Percentiles rank a stretch among this genome's conserved stretches.
Evolutionary conservation across 106 monocot genomes (phyloP).

Genomic region (Platanthera zijinensis): DNA sequence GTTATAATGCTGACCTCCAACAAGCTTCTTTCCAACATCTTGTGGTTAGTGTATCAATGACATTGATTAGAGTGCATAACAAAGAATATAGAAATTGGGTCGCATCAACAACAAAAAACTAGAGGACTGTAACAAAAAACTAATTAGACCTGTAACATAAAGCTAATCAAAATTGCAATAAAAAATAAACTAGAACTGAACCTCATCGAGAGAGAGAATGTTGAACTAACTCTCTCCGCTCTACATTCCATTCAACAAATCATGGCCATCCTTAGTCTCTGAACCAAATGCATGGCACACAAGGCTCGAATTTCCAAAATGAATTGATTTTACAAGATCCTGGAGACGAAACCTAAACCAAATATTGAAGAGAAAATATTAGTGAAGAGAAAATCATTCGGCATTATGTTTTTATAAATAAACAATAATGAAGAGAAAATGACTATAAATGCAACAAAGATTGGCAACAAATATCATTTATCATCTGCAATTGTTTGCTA

Average conservation of each 20-base stretch:
- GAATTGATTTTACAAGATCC: slow-evolving; percentile 84
- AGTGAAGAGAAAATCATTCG: not conserved
- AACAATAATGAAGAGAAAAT: not conserved
- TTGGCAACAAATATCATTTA: slow-evolving; percentile 49
- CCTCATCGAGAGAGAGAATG: too few species aligned
- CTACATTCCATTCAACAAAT: slow-evolving; percentile 79
- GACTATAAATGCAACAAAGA: not conserved
- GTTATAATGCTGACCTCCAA: slow-evolving; percentile 82
- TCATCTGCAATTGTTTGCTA: slow-evolving; percentile 69
- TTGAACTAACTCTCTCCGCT: slow-evolving; percentile 67
- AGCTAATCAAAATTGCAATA: too few species aligned
- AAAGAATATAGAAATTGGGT: not conserved
- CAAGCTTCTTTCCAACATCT: slow-evolving; percentile 75
- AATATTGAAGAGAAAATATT: not conserved
- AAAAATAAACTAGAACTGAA: too few species aligned
- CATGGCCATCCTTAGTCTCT: slow-evolving; percentile 76
- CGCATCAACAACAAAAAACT: too few species aligned
- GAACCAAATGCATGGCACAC: slow-evolving; percentile 81
- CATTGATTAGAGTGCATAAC: slow-evolving; percentile 54
- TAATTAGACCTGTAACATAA: too few species aligned
- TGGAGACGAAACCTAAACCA: slow-evolving; percentile 8
- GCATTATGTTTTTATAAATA: not conserved
- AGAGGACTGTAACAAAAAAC: not conserved
- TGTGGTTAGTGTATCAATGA: slow-evolving; percentile 82
- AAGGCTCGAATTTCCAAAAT: slow-evolving; percentile 67